phyloP scores from a whole-genome alignment of 371 early-diverging fungal species.

The Coemansia sp. region DNA sequence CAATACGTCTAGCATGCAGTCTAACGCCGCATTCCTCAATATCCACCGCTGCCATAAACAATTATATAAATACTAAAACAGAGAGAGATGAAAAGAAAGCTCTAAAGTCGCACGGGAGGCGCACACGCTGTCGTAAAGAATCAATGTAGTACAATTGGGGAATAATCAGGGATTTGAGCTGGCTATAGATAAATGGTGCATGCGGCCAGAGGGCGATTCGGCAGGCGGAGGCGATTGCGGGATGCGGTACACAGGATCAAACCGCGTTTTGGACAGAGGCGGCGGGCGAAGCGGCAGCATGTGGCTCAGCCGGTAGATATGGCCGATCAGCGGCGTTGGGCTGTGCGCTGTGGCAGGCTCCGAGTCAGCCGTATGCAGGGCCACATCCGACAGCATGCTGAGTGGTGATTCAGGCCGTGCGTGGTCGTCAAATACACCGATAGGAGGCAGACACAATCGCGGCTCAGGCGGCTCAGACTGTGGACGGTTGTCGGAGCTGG shows the following conservation, averaged over 20 bases:
- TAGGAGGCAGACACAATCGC: neutral
- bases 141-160: neutral
- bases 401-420: slow-evolving; percentile 9
- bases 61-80: neutral
- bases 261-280: slow-evolving; percentile 3
- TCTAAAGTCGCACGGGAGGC: no score
- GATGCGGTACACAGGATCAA: slow-evolving; percentile 2
- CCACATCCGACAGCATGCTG: slow-evolving; percentile 20
- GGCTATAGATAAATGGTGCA: neutral
- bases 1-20: slow-evolving; percentile 12
- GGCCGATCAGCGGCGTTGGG: neutral
- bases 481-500: neutral
- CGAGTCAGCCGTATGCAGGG: slow-evolving; percentile 1
- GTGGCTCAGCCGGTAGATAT: neutral
- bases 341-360: neutral
- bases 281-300: neutral
- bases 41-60: neutral
- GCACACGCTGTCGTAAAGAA: neutral
- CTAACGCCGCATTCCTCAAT: neutral
- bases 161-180: neutral
- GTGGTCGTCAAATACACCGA: slow-evolving; percentile 3
- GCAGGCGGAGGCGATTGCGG: neutral
- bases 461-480: neutral
- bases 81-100: neutral
- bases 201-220: neutral